Base-by-base conservation (phyloP, 768 basidiomycete species). In the Pulveroboletus sp. region DNA sequence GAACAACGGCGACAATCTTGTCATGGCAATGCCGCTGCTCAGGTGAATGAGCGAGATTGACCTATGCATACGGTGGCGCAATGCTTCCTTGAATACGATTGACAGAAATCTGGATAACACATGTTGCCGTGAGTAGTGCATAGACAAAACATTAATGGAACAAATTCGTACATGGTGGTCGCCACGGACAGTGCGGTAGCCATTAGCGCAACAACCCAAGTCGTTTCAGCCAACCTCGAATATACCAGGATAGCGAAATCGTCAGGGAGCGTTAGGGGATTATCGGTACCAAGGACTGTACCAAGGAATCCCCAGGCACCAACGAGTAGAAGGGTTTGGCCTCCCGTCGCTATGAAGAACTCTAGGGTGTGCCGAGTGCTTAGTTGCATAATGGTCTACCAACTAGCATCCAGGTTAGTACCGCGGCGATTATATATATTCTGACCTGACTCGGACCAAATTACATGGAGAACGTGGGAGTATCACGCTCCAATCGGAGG, bases 21-120 rank as follows among this genome's bases (percentile, higher is more conserved):
- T 30, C 12, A 56, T 32, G 9, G 54, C 47, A n/a, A 60, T 40
- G 5, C 49, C 51, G 4, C 49, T 27, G 11, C 40, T 53, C 7
- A 60, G 50, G 8, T 47, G 3, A 5, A 60, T 32, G 35, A 60
- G 30, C 12, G 57, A 47, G 35, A 49, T 59, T 1, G 58, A 19
- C 2, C 22, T 29, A 9, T 35, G 50, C 51, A 60, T 52, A 5
- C 50, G 43, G 19, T 56, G 47, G 12, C 51, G 51, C 47, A 57
- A 44, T 14, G 58, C 59, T n/a, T 59, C 54, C 26, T 43, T 59
- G 24, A 59, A 13, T 2, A 57, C 37, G 11, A 51, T 53, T 0
- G 54, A 44, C 13, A 55, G 5, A 13, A 20, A 53, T 14, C 54
- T 53, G 30, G 3, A 22, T 1, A 20, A 39, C 6, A 22, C 2